These are phyloP conservation scores for Aspergillus clavatus DNA, from an alignment of 2,329 filamentous ascomycete genomes.

Conservation along the genomic window DNA sequence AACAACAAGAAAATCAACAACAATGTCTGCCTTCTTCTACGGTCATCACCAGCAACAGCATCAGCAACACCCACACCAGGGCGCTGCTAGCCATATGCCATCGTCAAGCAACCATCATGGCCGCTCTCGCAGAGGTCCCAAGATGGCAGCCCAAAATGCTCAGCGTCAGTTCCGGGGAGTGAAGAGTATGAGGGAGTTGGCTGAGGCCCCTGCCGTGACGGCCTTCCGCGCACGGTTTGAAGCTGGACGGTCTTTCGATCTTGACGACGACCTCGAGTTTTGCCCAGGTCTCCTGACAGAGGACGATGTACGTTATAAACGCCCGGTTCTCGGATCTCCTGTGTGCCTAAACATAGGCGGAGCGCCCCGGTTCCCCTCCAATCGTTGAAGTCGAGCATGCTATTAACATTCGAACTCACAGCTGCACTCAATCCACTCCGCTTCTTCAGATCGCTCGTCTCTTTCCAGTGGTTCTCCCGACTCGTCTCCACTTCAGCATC, in stretches of 20 bases:
- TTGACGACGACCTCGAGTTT: slow-evolving; percentile 95
- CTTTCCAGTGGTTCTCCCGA: slow-evolving; percentile 91
- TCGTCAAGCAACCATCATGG: slow-evolving; percentile 73
- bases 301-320: slow-evolving; percentile 65
- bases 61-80: slow-evolving; percentile 41
- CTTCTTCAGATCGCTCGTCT: slow-evolving; percentile 86
- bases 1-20: slow-evolving; percentile 21
- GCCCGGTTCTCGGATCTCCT: not conserved
- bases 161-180: slow-evolving; percentile 84
- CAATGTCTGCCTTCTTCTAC: slow-evolving; percentile 47
- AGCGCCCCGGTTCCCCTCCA: not conserved
- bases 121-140: slow-evolving; percentile 77
- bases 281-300: slow-evolving; percentile 89
- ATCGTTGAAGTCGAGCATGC: not conserved
- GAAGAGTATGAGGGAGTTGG: slow-evolving; percentile 79
- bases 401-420: slow-evolving; percentile 41
- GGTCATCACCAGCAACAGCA: slow-evolving; percentile 40
- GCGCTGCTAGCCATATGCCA: slow-evolving; percentile 49
- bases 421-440: slow-evolving; percentile 87
- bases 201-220: slow-evolving; percentile 68
- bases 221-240: slow-evolving; percentile 86
- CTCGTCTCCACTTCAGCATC: slow-evolving; percentile 84
- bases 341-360: not conserved
- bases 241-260: slow-evolving; percentile 85
- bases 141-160: slow-evolving; percentile 73